These are phyloP conservation scores for Zymoseptoria crescenta DNA, from an alignment of 2,329 filamentous ascomycete genomes.

Conservation along the genomic window DNA sequence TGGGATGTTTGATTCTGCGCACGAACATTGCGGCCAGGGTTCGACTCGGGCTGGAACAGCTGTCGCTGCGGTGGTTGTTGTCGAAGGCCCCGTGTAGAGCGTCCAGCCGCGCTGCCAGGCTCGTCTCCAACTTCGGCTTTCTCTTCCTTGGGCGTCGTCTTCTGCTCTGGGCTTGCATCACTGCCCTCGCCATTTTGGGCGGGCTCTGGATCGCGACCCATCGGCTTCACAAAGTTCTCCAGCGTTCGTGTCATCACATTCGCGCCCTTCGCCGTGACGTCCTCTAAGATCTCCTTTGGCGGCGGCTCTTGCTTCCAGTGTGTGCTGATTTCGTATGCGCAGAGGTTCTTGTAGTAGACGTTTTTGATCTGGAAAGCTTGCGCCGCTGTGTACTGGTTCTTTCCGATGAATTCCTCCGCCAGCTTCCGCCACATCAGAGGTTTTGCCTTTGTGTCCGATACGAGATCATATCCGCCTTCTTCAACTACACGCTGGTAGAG, in stretches of 20 bases:
- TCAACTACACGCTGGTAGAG: slow-evolving; percentile 70
- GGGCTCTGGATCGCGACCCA: slow-evolving; percentile 40
- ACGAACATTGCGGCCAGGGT: slow-evolving; percentile 55
- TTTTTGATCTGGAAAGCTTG: slow-evolving; percentile 80
- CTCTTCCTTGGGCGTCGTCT: slow-evolving; percentile 46
- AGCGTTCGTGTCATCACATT: slow-evolving; percentile 68
- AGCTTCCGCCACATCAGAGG: slow-evolving; percentile 81
- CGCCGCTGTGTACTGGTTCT: slow-evolving; percentile 68
- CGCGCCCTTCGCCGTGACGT: slow-evolving; percentile 70
- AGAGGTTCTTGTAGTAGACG: slow-evolving; percentile 80
- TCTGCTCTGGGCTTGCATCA: slow-evolving; percentile 37
- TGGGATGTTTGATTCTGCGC: slow-evolving; percentile 32
- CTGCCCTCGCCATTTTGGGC: slow-evolving; percentile 48
- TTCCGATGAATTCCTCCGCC: slow-evolving; percentile 67
- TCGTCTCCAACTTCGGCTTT: slow-evolving; percentile 45
- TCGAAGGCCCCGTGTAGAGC: slow-evolving; percentile 38
- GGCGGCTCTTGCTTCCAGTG: slow-evolving; percentile 74
- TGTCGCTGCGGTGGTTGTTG: slow-evolving; percentile 80
- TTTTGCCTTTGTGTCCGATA: slow-evolving; percentile 58
- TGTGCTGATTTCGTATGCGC: slow-evolving; percentile 74
- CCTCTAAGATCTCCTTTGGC: slow-evolving; percentile 79
- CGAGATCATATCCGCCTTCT: slow-evolving; percentile 77
- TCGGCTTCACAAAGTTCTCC: slow-evolving; percentile 59
- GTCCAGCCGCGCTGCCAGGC: slow-evolving; percentile 32
- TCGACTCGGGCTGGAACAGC: slow-evolving; percentile 75